These are phyloP conservation scores for Citrullus mucosospermus DNA, from an alignment of 306 rosid genomes.

Conservation along the genomic window DNA sequence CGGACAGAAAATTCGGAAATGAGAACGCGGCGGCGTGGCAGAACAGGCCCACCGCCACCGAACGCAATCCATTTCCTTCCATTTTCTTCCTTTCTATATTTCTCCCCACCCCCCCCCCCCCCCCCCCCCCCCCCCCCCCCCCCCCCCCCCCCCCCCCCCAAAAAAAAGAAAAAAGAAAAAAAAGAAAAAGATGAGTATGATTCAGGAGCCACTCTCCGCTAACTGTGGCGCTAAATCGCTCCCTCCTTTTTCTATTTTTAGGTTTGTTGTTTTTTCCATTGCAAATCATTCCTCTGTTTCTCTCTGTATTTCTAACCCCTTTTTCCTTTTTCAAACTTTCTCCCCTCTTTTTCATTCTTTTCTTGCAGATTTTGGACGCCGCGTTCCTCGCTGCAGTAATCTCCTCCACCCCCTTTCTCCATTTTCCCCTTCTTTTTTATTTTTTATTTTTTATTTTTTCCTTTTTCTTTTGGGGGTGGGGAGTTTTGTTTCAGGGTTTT, in stretches of 20 bases:
- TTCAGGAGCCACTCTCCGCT: conserved; percentile 16
- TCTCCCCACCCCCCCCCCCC: too few relatives aligned
- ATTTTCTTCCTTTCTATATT: background rate
- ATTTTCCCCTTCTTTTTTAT: background rate
- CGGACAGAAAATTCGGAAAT: background rate
- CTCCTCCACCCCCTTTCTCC: background rate
- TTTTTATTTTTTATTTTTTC: background rate
- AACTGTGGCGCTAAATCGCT: conserved; percentile 20
- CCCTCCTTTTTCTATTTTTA: conserved; percentile 11
- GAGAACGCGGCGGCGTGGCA: background rate
- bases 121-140: too few relatives aligned
- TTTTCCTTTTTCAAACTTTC: background rate
- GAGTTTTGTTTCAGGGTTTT: background rate
- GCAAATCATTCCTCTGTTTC: background rate
- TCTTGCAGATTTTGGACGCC: background rate
- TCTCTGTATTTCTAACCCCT: conserved; percentile 4
- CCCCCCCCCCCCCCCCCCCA: too few relatives aligned
- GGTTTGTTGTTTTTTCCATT: conserved; percentile 5
- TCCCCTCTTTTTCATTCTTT: background rate
- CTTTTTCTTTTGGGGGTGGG: background rate
- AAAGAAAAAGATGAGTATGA: background rate
- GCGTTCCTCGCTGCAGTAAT: background rate
- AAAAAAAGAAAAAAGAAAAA: background rate
- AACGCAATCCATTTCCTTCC: background rate
- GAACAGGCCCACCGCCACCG: conserved; percentile 2